Percentiles rank a stretch among this genome's conserved stretches.
phyloP scores from a whole-genome alignment of 2,329 filamentous ascomycete species.

The Penicillium rolfsii region DNA sequence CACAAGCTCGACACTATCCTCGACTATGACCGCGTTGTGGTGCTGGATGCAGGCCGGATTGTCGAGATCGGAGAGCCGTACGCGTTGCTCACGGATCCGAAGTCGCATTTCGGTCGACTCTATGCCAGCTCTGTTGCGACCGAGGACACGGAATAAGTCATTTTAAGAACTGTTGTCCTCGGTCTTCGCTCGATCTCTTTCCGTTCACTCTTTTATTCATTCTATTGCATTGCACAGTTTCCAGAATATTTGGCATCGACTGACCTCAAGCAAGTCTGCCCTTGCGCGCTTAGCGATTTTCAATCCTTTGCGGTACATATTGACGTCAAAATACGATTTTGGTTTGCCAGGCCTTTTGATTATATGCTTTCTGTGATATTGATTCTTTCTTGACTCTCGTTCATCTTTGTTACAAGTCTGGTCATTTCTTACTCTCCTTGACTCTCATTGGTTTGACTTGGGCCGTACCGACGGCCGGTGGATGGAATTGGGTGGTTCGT shows the following conservation, averaged over 20 bases:
- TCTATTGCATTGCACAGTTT: slow-evolving; percentile 23
- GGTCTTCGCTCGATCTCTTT: not conserved
- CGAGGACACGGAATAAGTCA: slow-evolving; percentile 27
- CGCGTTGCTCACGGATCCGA: slow-evolving; percentile 38
- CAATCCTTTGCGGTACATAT: slow-evolving; percentile 26
- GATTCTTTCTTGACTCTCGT: slow-evolving; percentile 23
- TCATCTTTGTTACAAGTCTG: slow-evolving; percentile 1
- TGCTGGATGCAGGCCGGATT: slow-evolving; percentile 42
- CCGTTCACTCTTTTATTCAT: not conserved
- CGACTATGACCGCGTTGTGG: slow-evolving; percentile 44
- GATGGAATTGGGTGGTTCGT: slow-evolving; percentile 14
- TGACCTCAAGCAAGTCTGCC: slow-evolving; percentile 5
- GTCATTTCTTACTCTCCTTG: slow-evolving; percentile 16
- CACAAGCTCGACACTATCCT: slow-evolving; percentile 57
- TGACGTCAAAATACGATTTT: slow-evolving; percentile 23
- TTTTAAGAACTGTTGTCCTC: not conserved
- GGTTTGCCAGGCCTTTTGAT: slow-evolving; percentile 22
- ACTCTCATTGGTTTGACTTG: not conserved
- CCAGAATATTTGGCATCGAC: slow-evolving; percentile 8
- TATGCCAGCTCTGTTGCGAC: slow-evolving; percentile 34
- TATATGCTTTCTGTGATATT: slow-evolving; percentile 7
- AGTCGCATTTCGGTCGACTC: slow-evolving; percentile 43
- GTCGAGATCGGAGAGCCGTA: slow-evolving; percentile 44
- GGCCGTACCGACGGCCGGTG: not conserved
- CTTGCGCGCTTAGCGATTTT: slow-evolving; percentile 16